A percentile compares a stretch with the other conserved stretches of the same genome.
These are phyloP conservation scores for Scorias spongiosa DNA, from an alignment of 2,329 filamentous ascomycete species.

Conservation along the genomic window DNA sequence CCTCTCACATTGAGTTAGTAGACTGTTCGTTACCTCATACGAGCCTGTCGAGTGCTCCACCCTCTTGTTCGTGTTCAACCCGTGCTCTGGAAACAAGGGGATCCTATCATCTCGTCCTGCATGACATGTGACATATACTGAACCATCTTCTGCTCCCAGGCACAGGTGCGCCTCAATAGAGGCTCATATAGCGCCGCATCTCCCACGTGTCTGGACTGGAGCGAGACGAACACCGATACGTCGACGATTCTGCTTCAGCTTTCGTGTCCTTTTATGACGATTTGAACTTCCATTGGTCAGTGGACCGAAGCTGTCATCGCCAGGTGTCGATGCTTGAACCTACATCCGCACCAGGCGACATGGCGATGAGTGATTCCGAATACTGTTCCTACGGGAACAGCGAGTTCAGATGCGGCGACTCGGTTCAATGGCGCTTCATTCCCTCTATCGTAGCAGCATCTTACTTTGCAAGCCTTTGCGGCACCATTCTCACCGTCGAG, in stretches of 20 bases:
- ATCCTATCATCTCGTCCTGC: background rate
- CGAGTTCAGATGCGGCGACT: background rate
- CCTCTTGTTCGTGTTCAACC: too few species aligned
- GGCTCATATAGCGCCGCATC: background rate
- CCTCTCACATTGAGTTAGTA: too few species aligned
- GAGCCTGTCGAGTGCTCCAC: too few species aligned
- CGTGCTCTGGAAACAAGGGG: background rate
- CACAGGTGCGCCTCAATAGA: background rate
- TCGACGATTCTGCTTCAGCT: too few species aligned
- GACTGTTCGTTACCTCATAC: too few species aligned
- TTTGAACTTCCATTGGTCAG: too few species aligned
- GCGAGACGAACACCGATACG: too few species aligned
- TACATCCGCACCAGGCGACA: too few species aligned
- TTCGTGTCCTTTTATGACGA: too few species aligned
- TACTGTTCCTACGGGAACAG: background rate
- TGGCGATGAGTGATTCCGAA: background rate
- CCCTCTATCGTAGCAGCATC: constrained; percentile 52
- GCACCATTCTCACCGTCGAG: constrained; percentile 66
- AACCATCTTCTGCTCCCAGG: background rate
- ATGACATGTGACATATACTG: background rate
- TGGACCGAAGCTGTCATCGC: too few species aligned
- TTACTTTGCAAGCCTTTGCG: constrained; percentile 56
- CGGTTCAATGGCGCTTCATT: constrained; percentile 24
- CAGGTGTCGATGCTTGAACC: too few species aligned
- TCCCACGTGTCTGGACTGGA: background rate